phyloP scores from a whole-genome alignment of 202 grass and related monocot species.

The Alloteropsis angusta region DNA sequence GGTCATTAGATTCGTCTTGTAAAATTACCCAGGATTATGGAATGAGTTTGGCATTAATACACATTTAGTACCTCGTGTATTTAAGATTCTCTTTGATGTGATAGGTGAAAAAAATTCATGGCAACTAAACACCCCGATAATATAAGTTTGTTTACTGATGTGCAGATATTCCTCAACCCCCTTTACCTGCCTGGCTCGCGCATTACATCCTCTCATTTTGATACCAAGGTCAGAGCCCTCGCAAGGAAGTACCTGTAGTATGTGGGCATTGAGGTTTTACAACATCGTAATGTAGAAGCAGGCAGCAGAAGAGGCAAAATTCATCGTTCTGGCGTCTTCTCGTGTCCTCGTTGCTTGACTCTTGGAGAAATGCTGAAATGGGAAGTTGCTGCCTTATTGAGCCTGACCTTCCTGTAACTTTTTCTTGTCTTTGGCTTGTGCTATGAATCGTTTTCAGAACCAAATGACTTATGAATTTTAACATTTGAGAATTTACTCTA shows the following conservation, averaged over 20 bases:
- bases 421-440: background rate
- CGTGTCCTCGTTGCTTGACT: background rate
- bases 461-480: background rate
- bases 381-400: background rate
- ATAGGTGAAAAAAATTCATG: no score
- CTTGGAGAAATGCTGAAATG: background rate
- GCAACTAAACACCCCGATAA: no score
- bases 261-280: background rate
- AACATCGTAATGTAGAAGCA: background rate
- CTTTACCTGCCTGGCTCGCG: slow-evolving; percentile 77
- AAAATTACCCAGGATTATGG: no score
- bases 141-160: background rate
- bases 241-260: slow-evolving; percentile 76
- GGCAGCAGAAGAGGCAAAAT: background rate
- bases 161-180: slow-evolving; percentile 79
- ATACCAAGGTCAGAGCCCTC: slow-evolving; percentile 81
- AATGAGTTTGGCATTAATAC: no score
- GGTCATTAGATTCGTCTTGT: no score
- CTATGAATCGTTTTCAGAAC: background rate
- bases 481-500: background rate
- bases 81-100: no score
- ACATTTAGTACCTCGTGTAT: no score
- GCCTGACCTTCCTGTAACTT: background rate
- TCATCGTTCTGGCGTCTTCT: background rate
- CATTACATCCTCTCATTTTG: slow-evolving; percentile 79